A percentile compares a stretch with the other conserved stretches of the same genome.
phyloP scores from a whole-genome alignment of 2,329 filamentous ascomycete species.

The Ceratocystis smalleyi region DNA sequence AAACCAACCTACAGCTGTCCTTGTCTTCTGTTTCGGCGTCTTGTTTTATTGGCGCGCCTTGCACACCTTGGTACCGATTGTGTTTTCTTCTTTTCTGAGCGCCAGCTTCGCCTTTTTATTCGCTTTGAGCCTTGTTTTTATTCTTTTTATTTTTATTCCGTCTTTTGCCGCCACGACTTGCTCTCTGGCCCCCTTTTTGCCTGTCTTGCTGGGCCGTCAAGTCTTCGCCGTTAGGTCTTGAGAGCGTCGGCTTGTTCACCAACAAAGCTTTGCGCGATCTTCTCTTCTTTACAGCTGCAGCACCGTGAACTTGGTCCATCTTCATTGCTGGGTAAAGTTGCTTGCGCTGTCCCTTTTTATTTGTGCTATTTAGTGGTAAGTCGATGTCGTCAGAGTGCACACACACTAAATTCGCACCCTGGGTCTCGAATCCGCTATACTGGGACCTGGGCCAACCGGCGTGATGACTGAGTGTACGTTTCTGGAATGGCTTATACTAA shows the following conservation, averaged over 20 bases:
- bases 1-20: background rate
- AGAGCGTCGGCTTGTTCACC: background rate
- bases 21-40: background rate
- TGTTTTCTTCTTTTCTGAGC: background rate
- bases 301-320: background rate
- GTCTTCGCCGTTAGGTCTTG: background rate
- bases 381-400: background rate
- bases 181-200: background rate
- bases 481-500: background rate
- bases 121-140: background rate
- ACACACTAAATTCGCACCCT: too few species aligned
- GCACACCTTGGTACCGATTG: background rate
- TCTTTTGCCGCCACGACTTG: background rate
- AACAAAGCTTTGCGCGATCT: background rate
- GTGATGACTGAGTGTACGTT: background rate
- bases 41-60: background rate
- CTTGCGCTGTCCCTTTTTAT: slow-evolving; percentile 11
- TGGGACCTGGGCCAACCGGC: background rate
- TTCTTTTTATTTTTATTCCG: background rate
- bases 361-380: slow-evolving; percentile 12
- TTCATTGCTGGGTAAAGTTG: background rate
- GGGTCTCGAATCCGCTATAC: too few species aligned
- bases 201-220: background rate
- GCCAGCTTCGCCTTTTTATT: slow-evolving; percentile 1
- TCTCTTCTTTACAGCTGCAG: slow-evolving; percentile 14